Percentiles rank a stretch among this genome's conserved stretches.
Conservation (phyloP, 805 yeast genomes). For the Zygoascus biomembranicola region DNA sequence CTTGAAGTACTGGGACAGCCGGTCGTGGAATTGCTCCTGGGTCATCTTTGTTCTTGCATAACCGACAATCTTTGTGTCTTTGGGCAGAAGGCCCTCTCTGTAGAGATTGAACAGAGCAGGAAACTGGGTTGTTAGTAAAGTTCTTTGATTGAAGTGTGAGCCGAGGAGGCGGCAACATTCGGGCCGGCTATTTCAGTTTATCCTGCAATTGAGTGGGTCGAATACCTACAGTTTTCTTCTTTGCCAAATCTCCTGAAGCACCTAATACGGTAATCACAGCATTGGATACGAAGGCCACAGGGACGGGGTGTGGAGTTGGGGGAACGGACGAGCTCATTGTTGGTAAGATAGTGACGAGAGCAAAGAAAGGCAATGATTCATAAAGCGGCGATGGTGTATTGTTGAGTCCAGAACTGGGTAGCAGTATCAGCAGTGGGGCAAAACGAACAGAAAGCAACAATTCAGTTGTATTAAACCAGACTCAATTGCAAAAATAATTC, state of each 20-base stretch:
- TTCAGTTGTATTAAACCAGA: too few relatives aligned
- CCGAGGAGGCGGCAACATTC: too few relatives aligned
- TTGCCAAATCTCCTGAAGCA: constrained; percentile 92
- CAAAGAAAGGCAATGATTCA: neutral
- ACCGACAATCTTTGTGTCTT: constrained; percentile 68
- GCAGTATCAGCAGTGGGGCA: too few relatives aligned
- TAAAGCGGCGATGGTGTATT: too few relatives aligned
- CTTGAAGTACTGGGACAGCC: constrained; percentile 57
- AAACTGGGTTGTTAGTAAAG: neutral
- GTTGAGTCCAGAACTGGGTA: too few relatives aligned
- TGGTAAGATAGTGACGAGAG: neutral
- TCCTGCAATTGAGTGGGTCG: neutral
- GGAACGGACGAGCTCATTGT: neutral
- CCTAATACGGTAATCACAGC: constrained; percentile 79
- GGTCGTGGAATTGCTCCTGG: constrained; percentile 55
- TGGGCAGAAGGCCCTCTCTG: constrained; percentile 70
- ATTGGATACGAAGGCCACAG: constrained; percentile 45
- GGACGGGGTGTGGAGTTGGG: neutral
- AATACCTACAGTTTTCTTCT: constrained; percentile 71
- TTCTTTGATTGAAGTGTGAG: neutral
- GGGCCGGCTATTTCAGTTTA: too few relatives aligned
- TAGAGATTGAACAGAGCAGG: constrained; percentile 10
- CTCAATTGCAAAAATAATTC: too few relatives aligned
- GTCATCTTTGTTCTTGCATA: constrained; percentile 80
- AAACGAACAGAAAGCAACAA: too few relatives aligned